Conservation (phyloP, 1,284 basidiomycete species). For the Leccinum glutinopallens region DNA sequence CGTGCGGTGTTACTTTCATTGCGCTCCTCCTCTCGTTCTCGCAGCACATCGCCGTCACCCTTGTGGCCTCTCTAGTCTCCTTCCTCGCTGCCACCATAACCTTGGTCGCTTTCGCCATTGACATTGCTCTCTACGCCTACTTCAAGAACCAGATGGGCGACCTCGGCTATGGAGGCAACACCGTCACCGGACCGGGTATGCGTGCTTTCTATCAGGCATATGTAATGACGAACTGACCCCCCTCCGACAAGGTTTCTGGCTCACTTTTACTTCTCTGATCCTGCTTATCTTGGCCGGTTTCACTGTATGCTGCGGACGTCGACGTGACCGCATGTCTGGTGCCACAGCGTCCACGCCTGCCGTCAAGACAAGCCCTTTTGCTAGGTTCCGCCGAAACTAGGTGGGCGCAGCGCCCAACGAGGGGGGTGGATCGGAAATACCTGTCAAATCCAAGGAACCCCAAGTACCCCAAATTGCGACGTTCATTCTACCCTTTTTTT, state of each 20-base stretch:
- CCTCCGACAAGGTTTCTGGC: constrained; percentile 62
- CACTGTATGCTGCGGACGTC: constrained; percentile 70
- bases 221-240: neutral
- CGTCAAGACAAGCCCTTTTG: constrained; percentile 23
- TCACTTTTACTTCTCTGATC: constrained; percentile 68
- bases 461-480: neutral
- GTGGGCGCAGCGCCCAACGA: neutral
- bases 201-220: constrained; percentile 3
- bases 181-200: constrained; percentile 62
- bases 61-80: constrained; percentile 61
- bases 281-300: constrained; percentile 63
- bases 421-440: neutral
- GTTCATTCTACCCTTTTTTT: neutral
- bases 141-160: constrained; percentile 57
- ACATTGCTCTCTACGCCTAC: constrained; percentile 70
- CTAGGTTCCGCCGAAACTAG: constrained; percentile 29
- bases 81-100: constrained; percentile 68
- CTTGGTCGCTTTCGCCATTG: constrained; percentile 70
- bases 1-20: constrained; percentile 61
- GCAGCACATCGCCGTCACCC: constrained; percentile 56
- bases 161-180: constrained; percentile 46
- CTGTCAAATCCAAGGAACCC: neutral
- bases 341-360: constrained; percentile 37
- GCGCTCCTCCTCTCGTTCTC: constrained; percentile 66
- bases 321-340: constrained; percentile 48